Conservation (phyloP, 2,329 filamentous ascomycete species). For the Alternaria solani region DNA sequence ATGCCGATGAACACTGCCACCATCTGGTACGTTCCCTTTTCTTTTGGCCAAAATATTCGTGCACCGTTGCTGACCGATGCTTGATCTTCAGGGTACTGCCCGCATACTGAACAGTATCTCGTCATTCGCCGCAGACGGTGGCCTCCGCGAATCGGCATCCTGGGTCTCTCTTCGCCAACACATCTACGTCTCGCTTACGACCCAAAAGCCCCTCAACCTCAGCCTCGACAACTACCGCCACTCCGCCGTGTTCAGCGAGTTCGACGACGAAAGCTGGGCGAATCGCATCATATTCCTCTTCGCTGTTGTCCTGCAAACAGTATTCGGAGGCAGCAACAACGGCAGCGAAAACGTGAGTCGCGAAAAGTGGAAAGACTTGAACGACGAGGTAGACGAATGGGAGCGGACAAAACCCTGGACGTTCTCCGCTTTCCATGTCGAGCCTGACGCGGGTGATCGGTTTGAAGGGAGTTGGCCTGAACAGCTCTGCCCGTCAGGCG, state of each 20-base stretch:
- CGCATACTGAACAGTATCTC: slow-evolving; percentile 52
- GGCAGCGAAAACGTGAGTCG: slow-evolving; percentile 27
- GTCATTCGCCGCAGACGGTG: slow-evolving; percentile 49
- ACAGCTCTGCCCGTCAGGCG: slow-evolving; percentile 33
- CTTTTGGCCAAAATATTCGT: not conserved
- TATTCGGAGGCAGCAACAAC: slow-evolving; percentile 30
- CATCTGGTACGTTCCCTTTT: slow-evolving; percentile 35
- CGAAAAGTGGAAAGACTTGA: slow-evolving; percentile 40
- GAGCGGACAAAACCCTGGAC: slow-evolving; percentile 43
- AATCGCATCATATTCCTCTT: slow-evolving; percentile 47
- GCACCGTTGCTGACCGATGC: not conserved
- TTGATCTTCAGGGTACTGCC: slow-evolving; percentile 32
- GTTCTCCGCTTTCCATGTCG: slow-evolving; percentile 33
- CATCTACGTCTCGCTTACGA: slow-evolving; percentile 52
- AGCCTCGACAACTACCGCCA: slow-evolving; percentile 43
- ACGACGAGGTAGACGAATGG: slow-evolving; percentile 44
- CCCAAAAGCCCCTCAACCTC: slow-evolving; percentile 36
- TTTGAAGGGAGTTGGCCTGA: slow-evolving; percentile 36
- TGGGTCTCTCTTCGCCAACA: slow-evolving; percentile 55
- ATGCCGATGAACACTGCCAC: slow-evolving; percentile 51
- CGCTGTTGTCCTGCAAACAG: slow-evolving; percentile 36
- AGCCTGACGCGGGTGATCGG: slow-evolving; percentile 32
- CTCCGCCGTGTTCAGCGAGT: slow-evolving; percentile 40
- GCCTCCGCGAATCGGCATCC: slow-evolving; percentile 52
- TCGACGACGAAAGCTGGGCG: slow-evolving; percentile 41